Evolutionary conservation across 139 green algal species (phyloP).

Genomic region (Choricystis sp.): DNA sequence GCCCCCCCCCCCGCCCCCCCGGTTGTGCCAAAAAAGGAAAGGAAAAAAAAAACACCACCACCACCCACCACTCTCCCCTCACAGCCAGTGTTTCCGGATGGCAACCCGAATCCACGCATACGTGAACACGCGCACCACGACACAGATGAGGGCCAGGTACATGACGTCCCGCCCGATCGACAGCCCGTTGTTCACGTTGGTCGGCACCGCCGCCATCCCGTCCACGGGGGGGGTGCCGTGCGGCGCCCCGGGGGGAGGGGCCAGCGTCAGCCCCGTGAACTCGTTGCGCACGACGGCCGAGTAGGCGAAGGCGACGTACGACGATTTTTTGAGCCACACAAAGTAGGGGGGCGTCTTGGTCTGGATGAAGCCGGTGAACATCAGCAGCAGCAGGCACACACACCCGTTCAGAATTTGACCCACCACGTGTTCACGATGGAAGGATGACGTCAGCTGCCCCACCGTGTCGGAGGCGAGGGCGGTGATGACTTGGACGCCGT

Average conservation of each 20-base stretch:
- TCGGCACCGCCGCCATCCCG: not conserved
- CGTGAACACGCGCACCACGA: not conserved
- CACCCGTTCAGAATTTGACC: slow-evolving; percentile 9
- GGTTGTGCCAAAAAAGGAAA: not conserved
- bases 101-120: not conserved
- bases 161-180: not conserved
- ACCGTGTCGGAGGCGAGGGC: slow-evolving; percentile 19
- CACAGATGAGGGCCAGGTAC: not conserved
- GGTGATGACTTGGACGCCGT: slow-evolving; percentile 8
- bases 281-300: slow-evolving; percentile 16
- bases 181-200: not conserved
- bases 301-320: slow-evolving; percentile 18
- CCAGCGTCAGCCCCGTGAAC: slow-evolving; percentile 16
- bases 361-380: slow-evolving; percentile 20
- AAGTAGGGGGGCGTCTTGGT: slow-evolving; percentile 19
- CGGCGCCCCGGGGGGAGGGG: too few species aligned
- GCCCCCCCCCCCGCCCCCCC: too few species aligned
- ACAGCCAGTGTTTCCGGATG: not conserved
- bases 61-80: not conserved
- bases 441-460: slow-evolving; percentile 10
- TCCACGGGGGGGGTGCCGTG: not conserved
- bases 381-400: slow-evolving; percentile 16
- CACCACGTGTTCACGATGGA: slow-evolving; percentile 8
- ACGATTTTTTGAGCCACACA: slow-evolving; percentile 16
- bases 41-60: not conserved